phyloP scores from a whole-genome alignment of 2,329 filamentous ascomycete species.

The Zymoseptoria brevis region DNA sequence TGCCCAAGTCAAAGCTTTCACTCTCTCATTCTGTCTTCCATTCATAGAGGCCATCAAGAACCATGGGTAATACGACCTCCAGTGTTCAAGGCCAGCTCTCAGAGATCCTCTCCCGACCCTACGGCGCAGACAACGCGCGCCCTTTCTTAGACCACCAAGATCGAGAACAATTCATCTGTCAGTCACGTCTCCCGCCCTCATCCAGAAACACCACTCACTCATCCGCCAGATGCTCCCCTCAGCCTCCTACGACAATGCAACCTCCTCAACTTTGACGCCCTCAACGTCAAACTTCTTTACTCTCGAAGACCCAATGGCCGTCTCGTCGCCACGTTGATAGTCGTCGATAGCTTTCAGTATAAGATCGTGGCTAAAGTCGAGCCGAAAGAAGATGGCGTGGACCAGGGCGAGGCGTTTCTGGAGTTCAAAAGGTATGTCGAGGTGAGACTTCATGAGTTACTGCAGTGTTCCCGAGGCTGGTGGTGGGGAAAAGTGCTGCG shows the following conservation, averaged over 20 bases:
- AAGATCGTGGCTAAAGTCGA: conserved; percentile 22
- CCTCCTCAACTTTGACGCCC: conserved; percentile 8
- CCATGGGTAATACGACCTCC: neutral
- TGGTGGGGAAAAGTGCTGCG: neutral
- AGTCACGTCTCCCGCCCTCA: too few relatives aligned
- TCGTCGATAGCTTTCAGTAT: conserved; percentile 12
- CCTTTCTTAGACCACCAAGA: neutral
- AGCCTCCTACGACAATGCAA: conserved; percentile 15
- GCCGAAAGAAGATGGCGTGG: conserved; percentile 11
- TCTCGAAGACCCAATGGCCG: conserved; percentile 14
- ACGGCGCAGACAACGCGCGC: neutral
- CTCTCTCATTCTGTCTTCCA: neutral
- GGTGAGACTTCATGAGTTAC: conserved; percentile 10
- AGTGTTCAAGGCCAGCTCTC: neutral
- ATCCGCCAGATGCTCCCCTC: conserved; percentile 13
- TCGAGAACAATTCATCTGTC: conserved; percentile 3
- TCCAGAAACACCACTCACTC: too few relatives aligned
- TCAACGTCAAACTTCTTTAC: conserved; percentile 21
- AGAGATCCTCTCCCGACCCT: neutral
- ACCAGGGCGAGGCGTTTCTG: conserved; percentile 18
- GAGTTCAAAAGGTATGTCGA: conserved; percentile 21
- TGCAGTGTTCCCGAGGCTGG: conserved; percentile 13
- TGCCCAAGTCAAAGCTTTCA: neutral
- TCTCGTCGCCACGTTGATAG: conserved; percentile 16
- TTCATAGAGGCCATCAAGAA: neutral